Percentiles rank a stretch among this genome's conserved stretches.
These are phyloP conservation scores for Naganishia randhawae DNA, from an alignment of 768 basidiomycete genomes.

Conservation along the genomic window DNA sequence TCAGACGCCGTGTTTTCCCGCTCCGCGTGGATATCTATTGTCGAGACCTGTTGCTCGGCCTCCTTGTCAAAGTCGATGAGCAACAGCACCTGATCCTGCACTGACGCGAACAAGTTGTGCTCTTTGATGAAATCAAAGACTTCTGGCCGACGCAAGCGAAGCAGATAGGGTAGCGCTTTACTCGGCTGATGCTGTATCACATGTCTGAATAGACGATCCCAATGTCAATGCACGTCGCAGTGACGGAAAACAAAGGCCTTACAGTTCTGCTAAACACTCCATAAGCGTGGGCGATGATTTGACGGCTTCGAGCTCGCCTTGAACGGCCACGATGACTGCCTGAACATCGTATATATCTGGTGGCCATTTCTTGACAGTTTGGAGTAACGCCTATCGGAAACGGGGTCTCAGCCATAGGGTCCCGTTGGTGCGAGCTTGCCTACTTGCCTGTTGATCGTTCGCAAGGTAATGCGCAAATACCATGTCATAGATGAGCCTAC, in stretches of 20 bases:
- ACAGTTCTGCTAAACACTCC: constrained; percentile 92
- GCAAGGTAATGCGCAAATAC: constrained; percentile 79
- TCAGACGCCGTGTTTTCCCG: neutral
- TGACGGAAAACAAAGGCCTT: constrained; percentile 34
- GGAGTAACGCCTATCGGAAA: constrained; percentile 62
- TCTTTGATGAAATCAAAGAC: constrained; percentile 93
- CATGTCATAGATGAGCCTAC: constrained; percentile 88
- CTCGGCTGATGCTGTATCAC: constrained; percentile 84
- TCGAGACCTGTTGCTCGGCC: constrained; percentile 55
- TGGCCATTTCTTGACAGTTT: constrained; percentile 84
- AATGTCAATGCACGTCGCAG: neutral
- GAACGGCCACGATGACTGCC: constrained; percentile 83
- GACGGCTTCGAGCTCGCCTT: constrained; percentile 66
- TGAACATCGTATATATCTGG: constrained; percentile 80
- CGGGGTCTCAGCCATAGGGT: neutral
- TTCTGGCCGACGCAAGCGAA: constrained; percentile 76
- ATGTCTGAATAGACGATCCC: constrained; percentile 57
- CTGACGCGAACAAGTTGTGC: constrained; percentile 87
- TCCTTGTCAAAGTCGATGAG: constrained; percentile 94
- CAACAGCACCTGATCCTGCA: constrained; percentile 85
- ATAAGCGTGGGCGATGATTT: constrained; percentile 68
- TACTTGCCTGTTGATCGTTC: constrained; percentile 66
- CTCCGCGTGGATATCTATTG: constrained; percentile 20
- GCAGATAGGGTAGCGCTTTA: constrained; percentile 85
- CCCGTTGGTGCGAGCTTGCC: neutral